Percentiles rank a stretch among this genome's conserved stretches.
phyloP scores from a whole-genome alignment of 106 monocot species.

The Allium cepa region DNA sequence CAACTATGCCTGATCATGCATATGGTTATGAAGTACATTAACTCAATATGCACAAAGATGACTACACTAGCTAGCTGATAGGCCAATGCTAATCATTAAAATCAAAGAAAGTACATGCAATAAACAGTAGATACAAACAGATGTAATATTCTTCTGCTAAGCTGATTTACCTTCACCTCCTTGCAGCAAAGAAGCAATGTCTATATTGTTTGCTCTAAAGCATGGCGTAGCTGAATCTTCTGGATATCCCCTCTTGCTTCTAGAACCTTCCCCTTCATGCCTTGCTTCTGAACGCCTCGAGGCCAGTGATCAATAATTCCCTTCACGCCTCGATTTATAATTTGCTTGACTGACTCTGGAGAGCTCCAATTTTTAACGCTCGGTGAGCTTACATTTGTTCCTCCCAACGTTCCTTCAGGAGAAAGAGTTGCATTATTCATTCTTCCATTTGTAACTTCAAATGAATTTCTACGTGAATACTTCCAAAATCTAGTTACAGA shows the following conservation, averaged over 20 bases:
- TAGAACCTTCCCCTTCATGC: constrained; percentile 32
- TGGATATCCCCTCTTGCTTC: constrained; percentile 34
- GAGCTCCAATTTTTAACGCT: constrained; percentile 51
- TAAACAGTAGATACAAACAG: too few relatives aligned
- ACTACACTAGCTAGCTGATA: too few relatives aligned
- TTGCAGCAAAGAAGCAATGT: too few relatives aligned
- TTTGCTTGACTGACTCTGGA: constrained; percentile 48
- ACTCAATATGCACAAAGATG: too few relatives aligned
- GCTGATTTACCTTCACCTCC: too few relatives aligned
- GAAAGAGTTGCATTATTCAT: constrained; percentile 38
- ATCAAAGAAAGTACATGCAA: too few relatives aligned
- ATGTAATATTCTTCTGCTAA: too few relatives aligned
- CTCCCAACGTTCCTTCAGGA: constrained; percentile 24
- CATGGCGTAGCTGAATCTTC: constrained; percentile 37
- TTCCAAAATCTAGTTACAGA: constrained; percentile 70
- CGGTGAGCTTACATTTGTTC: constrained; percentile 28
- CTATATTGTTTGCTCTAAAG: constrained; percentile 31
- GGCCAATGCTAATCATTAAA: too few relatives aligned
- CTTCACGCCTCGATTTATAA: constrained; percentile 36
- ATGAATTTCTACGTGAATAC: constrained; percentile 38
- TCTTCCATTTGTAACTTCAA: constrained; percentile 35
- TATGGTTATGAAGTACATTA: too few relatives aligned
- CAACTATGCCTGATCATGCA: too few relatives aligned
- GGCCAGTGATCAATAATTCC: constrained; percentile 37
- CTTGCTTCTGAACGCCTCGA: constrained; percentile 29